Evolutionary conservation across 306 rosid species (phyloP).

Genomic region (Castanospermum australe): DNA sequence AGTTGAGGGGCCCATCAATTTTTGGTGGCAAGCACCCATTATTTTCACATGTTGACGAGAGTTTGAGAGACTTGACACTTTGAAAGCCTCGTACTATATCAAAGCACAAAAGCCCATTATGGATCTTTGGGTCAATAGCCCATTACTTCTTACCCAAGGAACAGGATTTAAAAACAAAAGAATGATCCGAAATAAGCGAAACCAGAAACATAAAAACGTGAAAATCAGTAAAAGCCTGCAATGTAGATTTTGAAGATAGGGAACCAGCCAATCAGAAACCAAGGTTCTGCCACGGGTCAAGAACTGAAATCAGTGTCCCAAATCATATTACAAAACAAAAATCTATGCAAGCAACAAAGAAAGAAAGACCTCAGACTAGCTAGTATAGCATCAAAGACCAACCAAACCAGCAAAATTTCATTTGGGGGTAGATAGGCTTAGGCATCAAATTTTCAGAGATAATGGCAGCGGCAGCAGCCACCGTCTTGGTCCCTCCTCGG

Average conservation of each 20-base stretch:
- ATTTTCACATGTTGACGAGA: no score
- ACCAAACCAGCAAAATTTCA: neutral
- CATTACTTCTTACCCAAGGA: neutral
- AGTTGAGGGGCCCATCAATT: no score
- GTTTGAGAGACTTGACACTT: no score
- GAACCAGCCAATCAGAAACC: constrained; percentile 43
- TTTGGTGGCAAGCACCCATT: no score
- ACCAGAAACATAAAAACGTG: neutral
- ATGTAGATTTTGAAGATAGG: constrained; percentile 40
- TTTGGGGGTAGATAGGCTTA: neutral
- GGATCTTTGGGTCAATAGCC: no score
- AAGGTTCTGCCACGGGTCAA: constrained; percentile 47
- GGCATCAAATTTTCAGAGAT: neutral
- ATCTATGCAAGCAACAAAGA: neutral
- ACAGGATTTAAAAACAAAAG: neutral
- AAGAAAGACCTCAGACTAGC: neutral
- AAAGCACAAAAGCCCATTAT: neutral
- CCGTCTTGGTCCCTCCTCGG: constrained; percentile 42
- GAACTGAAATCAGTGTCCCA: neutral
- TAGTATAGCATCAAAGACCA: neutral
- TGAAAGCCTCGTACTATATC: no score
- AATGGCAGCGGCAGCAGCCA: constrained; percentile 60
- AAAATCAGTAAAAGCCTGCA: neutral
- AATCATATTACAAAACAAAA: neutral
- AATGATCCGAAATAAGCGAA: neutral